Evolutionary conservation across 768 basidiomycete genomes (phyloP).

Genomic region (Suillus subaureus): DNA sequence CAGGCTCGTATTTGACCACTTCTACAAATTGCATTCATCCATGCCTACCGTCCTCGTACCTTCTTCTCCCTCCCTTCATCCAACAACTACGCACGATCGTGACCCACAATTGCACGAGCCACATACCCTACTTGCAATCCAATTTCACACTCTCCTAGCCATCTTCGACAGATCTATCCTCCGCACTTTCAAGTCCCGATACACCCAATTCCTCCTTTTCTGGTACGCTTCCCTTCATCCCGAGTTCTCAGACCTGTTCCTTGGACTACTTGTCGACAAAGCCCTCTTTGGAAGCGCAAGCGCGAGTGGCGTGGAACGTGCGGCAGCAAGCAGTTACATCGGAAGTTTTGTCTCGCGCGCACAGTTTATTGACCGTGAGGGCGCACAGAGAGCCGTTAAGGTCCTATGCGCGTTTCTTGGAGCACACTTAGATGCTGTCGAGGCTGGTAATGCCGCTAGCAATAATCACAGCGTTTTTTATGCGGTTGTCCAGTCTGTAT

Average conservation of each 20-base stretch:
- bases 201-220: slow-evolving; percentile 96
- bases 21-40: slow-evolving; percentile 51
- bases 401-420: slow-evolving; percentile 88
- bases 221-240: slow-evolving; percentile 91
- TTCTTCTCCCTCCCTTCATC: slow-evolving; percentile 20
- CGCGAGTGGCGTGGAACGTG: slow-evolving; percentile 66
- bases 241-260: slow-evolving; percentile 90
- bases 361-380: slow-evolving; percentile 75
- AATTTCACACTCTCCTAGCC: slow-evolving; percentile 86
- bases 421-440: slow-evolving; percentile 68
- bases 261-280: slow-evolving; percentile 91
- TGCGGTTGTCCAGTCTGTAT: slow-evolving; percentile 87
- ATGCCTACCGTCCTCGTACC: slow-evolving; percentile 23
- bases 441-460: slow-evolving; percentile 37
- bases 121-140: slow-evolving; percentile 49
- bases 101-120: slow-evolving; percentile 27
- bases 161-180: slow-evolving; percentile 95
- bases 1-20: slow-evolving; percentile 82
- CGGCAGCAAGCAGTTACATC: slow-evolving; percentile 93
- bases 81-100: slow-evolving; percentile 26
- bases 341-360: slow-evolving; percentile 92
- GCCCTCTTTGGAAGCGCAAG: slow-evolving; percentile 60
- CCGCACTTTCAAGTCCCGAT: slow-evolving; percentile 94
- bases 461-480: slow-evolving; percentile 80
- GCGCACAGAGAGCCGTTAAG: slow-evolving; percentile 69